phyloP scores from a whole-genome alignment of 345 rosid species.

The Trapa incisa region DNA sequence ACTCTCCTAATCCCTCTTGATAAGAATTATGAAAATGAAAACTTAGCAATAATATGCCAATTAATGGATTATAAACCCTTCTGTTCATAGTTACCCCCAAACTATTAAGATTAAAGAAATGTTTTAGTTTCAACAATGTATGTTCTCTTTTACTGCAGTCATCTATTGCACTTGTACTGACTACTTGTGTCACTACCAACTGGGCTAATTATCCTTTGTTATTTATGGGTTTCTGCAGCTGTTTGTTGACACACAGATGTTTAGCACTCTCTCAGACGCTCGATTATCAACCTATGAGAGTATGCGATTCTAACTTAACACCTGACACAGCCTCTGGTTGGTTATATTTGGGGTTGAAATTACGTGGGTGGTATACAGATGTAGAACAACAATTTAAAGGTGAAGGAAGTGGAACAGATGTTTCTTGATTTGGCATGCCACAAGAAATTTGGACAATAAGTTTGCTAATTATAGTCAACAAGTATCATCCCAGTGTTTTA shows the following conservation, averaged over 20 bases:
- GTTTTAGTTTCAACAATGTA: not conserved
- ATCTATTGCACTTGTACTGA: not conserved
- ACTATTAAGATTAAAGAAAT: not conserved
- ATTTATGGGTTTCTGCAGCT: constrained; percentile 34
- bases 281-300: constrained; percentile 65
- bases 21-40: not conserved
- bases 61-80: not conserved
- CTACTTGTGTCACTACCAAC: not conserved
- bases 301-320: constrained; percentile 22
- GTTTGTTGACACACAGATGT: constrained; percentile 73
- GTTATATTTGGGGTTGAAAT: constrained; percentile 1
- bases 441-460: too few relatives aligned
- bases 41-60: not conserved
- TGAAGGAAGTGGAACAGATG: not conserved
- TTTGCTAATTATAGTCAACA: too few relatives aligned
- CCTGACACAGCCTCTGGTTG: not conserved
- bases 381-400: not conserved
- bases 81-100: not conserved
- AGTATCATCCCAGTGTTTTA: too few relatives aligned
- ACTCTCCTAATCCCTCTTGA: not conserved
- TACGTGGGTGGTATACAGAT: not conserved
- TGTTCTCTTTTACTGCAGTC: not conserved
- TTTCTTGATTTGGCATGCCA: not conserved
- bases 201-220: not conserved
- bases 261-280: constrained; percentile 57